These are phyloP conservation scores for Purpureocillium takamizusanense DNA, from an alignment of 2,329 filamentous ascomycete species.

Conservation along the genomic window DNA sequence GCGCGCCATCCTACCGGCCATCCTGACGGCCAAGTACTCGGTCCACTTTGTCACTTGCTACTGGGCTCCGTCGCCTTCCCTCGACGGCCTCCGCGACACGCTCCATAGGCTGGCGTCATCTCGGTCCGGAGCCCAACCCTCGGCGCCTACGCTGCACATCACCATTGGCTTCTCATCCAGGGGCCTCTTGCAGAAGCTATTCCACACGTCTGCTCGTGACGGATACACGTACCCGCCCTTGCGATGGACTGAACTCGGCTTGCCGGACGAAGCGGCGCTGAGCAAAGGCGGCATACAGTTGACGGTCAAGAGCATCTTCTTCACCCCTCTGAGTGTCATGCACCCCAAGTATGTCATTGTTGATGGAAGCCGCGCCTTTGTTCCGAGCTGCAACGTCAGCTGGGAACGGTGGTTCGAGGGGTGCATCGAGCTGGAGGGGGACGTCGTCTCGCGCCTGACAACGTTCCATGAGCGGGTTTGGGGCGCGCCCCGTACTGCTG, in stretches of 20 bases:
- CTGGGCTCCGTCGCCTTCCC: constrained; percentile 60
- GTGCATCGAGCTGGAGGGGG: constrained; percentile 57
- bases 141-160: constrained; percentile 40
- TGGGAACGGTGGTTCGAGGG: constrained; percentile 87
- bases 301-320: constrained; percentile 67
- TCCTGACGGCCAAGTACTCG: constrained; percentile 52
- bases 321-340: constrained; percentile 76
- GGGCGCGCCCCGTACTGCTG: constrained; percentile 22
- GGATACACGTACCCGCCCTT: constrained; percentile 53
- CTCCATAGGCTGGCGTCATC: constrained; percentile 49
- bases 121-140: constrained; percentile 14
- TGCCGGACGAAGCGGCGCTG: constrained; percentile 46
- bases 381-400: constrained; percentile 77
- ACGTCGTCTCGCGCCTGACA: constrained; percentile 51
- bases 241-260: constrained; percentile 55
- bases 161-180: constrained; percentile 69
- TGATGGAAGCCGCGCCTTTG: constrained; percentile 55
- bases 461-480: constrained; percentile 64
- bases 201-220: constrained; percentile 54
- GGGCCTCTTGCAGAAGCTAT: constrained; percentile 63
- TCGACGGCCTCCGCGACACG: constrained; percentile 45
- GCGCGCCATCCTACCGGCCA: constrained; percentile 47
- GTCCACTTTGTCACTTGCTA: constrained; percentile 76
- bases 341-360: constrained; percentile 76
- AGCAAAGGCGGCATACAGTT: constrained; percentile 55